phyloP scores from a whole-genome alignment of 352 stramenopile species.

The Phytophthora colocasiae region DNA sequence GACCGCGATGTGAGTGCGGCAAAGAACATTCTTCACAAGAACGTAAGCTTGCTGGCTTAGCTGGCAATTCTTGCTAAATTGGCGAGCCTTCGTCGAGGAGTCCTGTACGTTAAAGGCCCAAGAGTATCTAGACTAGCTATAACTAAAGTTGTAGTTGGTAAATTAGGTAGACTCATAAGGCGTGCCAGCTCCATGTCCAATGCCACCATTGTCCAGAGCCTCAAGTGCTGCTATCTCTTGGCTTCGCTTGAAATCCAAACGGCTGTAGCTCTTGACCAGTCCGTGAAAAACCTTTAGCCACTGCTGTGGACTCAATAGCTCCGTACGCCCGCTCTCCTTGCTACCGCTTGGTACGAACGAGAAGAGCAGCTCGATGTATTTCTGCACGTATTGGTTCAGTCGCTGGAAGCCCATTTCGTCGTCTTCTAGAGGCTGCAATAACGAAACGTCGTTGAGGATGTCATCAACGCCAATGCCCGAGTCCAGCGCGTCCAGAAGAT shows the following conservation, averaged over 20 bases:
- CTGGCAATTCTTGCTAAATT: too few species aligned
- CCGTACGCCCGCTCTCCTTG: slow-evolving; percentile 49
- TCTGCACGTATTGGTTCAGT: slow-evolving; percentile 63
- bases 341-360: slow-evolving; percentile 33
- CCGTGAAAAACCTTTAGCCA: slow-evolving; percentile 73
- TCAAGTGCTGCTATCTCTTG: slow-evolving; percentile 39
- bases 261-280: slow-evolving; percentile 65
- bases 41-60: too few species aligned
- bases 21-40: too few species aligned
- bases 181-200: slow-evolving; percentile 23
- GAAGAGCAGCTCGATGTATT: slow-evolving; percentile 68
- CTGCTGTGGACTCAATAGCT: slow-evolving; percentile 62
- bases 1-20: too few species aligned
- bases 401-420: slow-evolving; percentile 67
- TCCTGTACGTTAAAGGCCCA: too few species aligned
- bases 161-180: too few species aligned
- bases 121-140: too few species aligned
- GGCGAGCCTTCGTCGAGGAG: too few species aligned
- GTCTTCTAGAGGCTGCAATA: slow-evolving; percentile 58
- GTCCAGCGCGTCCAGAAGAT: slow-evolving; percentile 55
- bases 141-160: too few species aligned
- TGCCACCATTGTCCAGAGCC: slow-evolving; percentile 7
- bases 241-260: slow-evolving; percentile 56
- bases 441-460: slow-evolving; percentile 25
- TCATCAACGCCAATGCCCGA: slow-evolving; percentile 30